phyloP scores from a whole-genome alignment of 208 protist species.

The Phytomonas francai region DNA sequence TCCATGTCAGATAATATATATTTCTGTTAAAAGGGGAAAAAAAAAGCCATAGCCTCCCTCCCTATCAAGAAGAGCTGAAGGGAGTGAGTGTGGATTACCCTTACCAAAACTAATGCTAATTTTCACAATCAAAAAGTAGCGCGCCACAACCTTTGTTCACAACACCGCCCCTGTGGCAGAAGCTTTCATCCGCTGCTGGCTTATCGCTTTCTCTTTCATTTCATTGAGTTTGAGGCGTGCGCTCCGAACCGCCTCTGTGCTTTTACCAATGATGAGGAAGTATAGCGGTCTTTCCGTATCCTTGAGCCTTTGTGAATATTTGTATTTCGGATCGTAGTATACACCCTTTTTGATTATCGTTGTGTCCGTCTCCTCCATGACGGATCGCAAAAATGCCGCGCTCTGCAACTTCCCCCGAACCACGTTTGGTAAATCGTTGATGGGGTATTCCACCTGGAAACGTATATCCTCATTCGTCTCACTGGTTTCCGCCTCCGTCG shows the following conservation, averaged over 20 bases:
- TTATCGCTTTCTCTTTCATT: slow-evolving; percentile 44
- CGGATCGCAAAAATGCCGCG: slow-evolving; percentile 35
- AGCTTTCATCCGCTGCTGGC: slow-evolving; percentile 32
- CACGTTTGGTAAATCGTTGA: slow-evolving; percentile 73
- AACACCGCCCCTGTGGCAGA: slow-evolving; percentile 47
- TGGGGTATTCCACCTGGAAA: slow-evolving; percentile 73
- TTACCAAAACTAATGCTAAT: too few relatives aligned
- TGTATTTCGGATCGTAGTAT: slow-evolving; percentile 70
- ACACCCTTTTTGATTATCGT: slow-evolving; percentile 78
- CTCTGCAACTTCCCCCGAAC: slow-evolving; percentile 65
- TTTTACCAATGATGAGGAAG: slow-evolving; percentile 63
- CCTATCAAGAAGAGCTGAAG: too few relatives aligned
- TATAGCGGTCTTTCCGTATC: slow-evolving; percentile 77
- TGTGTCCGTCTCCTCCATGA: slow-evolving; percentile 58
- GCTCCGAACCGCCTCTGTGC: slow-evolving; percentile 54
- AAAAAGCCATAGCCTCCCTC: too few relatives aligned
- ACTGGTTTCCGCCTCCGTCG: slow-evolving; percentile 34
- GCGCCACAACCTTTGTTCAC: slow-evolving; percentile 1
- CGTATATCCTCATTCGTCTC: slow-evolving; percentile 32
- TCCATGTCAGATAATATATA: too few relatives aligned
- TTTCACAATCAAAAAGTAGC: too few relatives aligned
- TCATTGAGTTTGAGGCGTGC: slow-evolving; percentile 58
- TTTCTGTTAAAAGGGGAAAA: too few relatives aligned
- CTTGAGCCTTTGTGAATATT: slow-evolving; percentile 65
- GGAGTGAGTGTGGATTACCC: too few relatives aligned